Evolutionary conservation across 2,329 filamentous ascomycete species (phyloP).

Genomic region (Phyllosticta ampelicida): DNA sequence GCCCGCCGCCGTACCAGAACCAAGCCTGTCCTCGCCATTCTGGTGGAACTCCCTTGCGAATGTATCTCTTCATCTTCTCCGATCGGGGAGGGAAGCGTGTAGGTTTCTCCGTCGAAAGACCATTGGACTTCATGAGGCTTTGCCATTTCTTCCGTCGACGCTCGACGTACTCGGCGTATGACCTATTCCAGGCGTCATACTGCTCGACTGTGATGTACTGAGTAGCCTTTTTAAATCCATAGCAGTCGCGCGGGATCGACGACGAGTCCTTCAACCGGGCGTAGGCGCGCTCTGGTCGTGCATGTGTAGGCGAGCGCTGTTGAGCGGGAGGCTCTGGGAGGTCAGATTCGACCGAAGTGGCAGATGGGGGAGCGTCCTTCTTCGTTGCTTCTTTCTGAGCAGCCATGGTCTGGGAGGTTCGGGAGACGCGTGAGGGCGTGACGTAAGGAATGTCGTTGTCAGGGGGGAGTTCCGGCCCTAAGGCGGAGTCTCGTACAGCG

Average conservation of each 20-base stretch:
- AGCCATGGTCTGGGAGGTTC: slow-evolving; percentile 7
- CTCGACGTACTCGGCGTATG: slow-evolving; percentile 64
- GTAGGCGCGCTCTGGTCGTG: not conserved
- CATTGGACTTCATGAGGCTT: slow-evolving; percentile 63
- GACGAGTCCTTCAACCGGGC: not conserved
- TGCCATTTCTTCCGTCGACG: slow-evolving; percentile 75
- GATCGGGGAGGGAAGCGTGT: slow-evolving; percentile 69
- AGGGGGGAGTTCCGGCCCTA: slow-evolving; percentile 5
- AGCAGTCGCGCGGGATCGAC: slow-evolving; percentile 56
- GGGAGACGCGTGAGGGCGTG: slow-evolving; percentile 4
- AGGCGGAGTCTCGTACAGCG: slow-evolving; percentile 5
- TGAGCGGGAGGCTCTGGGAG: not conserved
- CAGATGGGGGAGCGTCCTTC: not conserved
- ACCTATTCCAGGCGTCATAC: slow-evolving; percentile 71
- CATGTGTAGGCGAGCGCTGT: not conserved
- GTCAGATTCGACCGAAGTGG: not conserved
- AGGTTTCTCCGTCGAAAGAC: slow-evolving; percentile 60
- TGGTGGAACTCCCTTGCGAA: slow-evolving; percentile 86
- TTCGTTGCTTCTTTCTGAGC: slow-evolving; percentile 3
- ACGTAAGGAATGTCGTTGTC: slow-evolving; percentile 9
- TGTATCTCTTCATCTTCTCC: slow-evolving; percentile 77
- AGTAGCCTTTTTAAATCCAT: slow-evolving; percentile 84
- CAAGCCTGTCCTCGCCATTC: slow-evolving; percentile 92
- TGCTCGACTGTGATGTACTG: slow-evolving; percentile 65
- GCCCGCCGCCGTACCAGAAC: slow-evolving; percentile 92